A percentile compares a stretch with the other conserved stretches of the same genome.
Conservation (phyloP, 345 rosid genomes). For the Brassica cretica region DNA sequence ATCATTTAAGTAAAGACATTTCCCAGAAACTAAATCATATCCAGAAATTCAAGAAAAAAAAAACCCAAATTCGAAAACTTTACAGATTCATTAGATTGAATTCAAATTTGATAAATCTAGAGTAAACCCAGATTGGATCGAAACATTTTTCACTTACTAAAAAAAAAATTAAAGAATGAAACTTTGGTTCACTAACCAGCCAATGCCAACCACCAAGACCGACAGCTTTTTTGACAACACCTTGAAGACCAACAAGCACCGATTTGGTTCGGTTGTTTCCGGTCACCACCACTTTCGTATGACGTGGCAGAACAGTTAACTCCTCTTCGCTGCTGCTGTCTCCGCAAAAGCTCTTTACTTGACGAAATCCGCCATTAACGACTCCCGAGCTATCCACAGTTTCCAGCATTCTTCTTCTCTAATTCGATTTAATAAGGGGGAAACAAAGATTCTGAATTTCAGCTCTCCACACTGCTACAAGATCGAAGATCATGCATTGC, state of each 20-base stretch:
- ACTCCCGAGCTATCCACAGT: slow-evolving; percentile 64
- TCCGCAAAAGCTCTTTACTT: slow-evolving; percentile 61
- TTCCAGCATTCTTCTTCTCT: slow-evolving; percentile 58
- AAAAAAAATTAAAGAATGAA: background rate
- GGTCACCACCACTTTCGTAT: slow-evolving; percentile 89
- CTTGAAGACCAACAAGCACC: slow-evolving; percentile 91
- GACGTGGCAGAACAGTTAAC: slow-evolving; percentile 91
- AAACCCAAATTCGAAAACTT: slow-evolving; percentile 19
- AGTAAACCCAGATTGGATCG: slow-evolving; percentile 1
- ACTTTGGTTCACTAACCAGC: slow-evolving; percentile 55
- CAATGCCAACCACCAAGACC: slow-evolving; percentile 99
- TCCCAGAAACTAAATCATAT: background rate
- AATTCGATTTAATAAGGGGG: background rate
- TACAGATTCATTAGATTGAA: slow-evolving; percentile 2
- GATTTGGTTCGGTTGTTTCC: slow-evolving; percentile 97
- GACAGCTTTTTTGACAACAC: slow-evolving; percentile 95
- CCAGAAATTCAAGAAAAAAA: background rate
- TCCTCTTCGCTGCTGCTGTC: slow-evolving; percentile 95
- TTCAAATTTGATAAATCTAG: background rate
- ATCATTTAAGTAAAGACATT: slow-evolving; percentile 7
- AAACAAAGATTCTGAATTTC: slow-evolving; percentile 25
- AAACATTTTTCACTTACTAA: background rate
- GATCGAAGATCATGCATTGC: slow-evolving; percentile 74
- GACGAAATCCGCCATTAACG: slow-evolving; percentile 64
- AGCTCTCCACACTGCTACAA: slow-evolving; percentile 29